These are phyloP conservation scores for Bryoglossum gracile DNA, from an alignment of 495 filamentous ascomycete species.

Conservation along the genomic window DNA sequence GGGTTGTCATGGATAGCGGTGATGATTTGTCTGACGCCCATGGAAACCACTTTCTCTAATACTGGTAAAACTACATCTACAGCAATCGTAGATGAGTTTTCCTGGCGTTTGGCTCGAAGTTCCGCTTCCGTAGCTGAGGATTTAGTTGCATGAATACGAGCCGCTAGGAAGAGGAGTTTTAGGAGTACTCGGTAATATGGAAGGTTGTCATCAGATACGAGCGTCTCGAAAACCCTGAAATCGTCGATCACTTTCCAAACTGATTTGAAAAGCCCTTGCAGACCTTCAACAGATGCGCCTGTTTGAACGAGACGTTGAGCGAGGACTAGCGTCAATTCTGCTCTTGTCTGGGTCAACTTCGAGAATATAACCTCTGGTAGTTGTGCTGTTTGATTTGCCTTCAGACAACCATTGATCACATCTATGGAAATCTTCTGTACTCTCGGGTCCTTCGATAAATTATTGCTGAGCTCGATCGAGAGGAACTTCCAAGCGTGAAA, in stretches of 20 bases:
- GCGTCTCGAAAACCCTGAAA: conserved; percentile 55
- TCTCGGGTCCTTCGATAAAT: conserved; percentile 51
- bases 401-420: conserved; percentile 66
- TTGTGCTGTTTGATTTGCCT: conserved; percentile 56
- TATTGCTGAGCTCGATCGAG: conserved; percentile 71
- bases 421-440: conserved; percentile 58
- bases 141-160: too few relatives aligned
- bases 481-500: conserved; percentile 87
- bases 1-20: conserved; percentile 59
- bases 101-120: too few relatives aligned
- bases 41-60: conserved; percentile 67
- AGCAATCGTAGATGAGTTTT: conserved; percentile 32
- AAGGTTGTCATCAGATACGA: conserved; percentile 51
- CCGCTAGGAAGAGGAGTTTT: conserved; percentile 82
- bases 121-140: too few relatives aligned
- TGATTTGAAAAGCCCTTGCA: conserved; percentile 53
- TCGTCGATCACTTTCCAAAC: conserved; percentile 61
- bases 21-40: conserved; percentile 71
- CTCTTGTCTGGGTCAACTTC: conserved; percentile 59
- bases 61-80: conserved; percentile 57
- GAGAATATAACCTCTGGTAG: conserved; percentile 68
- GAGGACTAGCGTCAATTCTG: conserved; percentile 68
- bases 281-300: conserved; percentile 50
- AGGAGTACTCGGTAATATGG: conserved; percentile 76
- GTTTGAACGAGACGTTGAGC: conserved; percentile 65